phyloP scores from a whole-genome alignment of 2,329 filamentous ascomycete species.

The Hypoxylon sp. region DNA sequence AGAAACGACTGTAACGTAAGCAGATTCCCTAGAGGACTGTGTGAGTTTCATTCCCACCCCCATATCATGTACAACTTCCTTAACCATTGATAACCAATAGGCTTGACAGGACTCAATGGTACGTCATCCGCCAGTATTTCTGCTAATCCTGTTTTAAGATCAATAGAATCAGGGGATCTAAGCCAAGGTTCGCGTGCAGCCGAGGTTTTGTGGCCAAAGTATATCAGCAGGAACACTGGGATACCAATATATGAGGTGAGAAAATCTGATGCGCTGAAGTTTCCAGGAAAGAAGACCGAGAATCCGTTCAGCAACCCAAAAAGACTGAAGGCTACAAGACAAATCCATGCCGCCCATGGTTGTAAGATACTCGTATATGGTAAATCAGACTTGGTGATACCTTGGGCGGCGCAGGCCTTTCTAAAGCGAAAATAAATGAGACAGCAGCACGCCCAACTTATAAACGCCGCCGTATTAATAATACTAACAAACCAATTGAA shows the following conservation, averaged over 20 bases:
- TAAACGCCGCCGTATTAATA: slow-evolving; percentile 66
- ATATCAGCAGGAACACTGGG: slow-evolving; percentile 71
- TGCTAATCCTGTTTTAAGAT: slow-evolving; percentile 65
- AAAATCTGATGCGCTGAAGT: slow-evolving; percentile 70
- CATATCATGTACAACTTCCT: slow-evolving; percentile 25
- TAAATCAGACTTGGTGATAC: slow-evolving; percentile 56
- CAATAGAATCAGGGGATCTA: slow-evolving; percentile 63
- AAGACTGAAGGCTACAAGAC: slow-evolving; percentile 66
- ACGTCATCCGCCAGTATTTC: slow-evolving; percentile 27
- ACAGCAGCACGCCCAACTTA: slow-evolving; percentile 68
- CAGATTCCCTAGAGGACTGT: not conserved
- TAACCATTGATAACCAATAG: slow-evolving; percentile 15
- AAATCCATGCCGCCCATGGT: slow-evolving; percentile 69
- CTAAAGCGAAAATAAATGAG: slow-evolving; percentile 72
- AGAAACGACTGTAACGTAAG: not conserved
- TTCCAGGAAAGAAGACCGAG: slow-evolving; percentile 71
- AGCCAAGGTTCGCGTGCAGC: slow-evolving; percentile 66
- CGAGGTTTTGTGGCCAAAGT: slow-evolving; percentile 65
- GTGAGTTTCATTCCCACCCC: slow-evolving; percentile 34
- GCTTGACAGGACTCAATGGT: not conserved
- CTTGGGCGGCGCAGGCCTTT: slow-evolving; percentile 62
- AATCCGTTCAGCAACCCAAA: slow-evolving; percentile 75
- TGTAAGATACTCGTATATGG: slow-evolving; percentile 70
- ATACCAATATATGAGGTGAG: slow-evolving; percentile 77
- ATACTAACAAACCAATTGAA: slow-evolving; percentile 73